Conservation (phyloP, 2,329 filamentous ascomycete species). For the Botrytis paeoniae region DNA sequence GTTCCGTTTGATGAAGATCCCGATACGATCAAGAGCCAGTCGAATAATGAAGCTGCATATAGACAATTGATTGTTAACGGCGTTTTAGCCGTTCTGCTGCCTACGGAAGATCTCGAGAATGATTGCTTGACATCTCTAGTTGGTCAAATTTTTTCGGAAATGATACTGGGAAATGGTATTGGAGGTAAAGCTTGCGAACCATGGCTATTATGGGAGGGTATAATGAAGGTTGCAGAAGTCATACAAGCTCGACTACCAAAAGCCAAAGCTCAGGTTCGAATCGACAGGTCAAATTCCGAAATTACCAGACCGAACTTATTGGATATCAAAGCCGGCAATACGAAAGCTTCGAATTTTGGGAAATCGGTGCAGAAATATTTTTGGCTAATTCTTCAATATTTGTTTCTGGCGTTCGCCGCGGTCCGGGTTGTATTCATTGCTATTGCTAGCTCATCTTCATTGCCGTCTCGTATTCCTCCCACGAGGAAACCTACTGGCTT, state of each 20-base stretch:
- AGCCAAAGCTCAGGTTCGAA: constrained; percentile 34
- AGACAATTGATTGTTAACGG: constrained; percentile 84
- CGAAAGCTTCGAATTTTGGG: constrained; percentile 26
- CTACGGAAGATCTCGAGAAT: constrained; percentile 90
- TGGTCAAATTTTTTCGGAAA: constrained; percentile 82
- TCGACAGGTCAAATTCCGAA: constrained; percentile 37
- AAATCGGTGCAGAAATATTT: constrained; percentile 40
- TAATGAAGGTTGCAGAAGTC: constrained; percentile 65
- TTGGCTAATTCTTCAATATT: constrained; percentile 52
- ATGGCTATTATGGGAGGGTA: constrained; percentile 82
- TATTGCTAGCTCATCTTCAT: constrained; percentile 64
- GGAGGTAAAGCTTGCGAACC: constrained; percentile 79
- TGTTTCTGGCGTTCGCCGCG: constrained; percentile 51
- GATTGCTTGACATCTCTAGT: constrained; percentile 79
- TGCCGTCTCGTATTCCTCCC: constrained; percentile 53
- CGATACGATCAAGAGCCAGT: constrained; percentile 57
- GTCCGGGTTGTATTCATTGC: constrained; percentile 64
- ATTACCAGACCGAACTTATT: constrained; percentile 24
- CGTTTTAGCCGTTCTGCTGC: constrained; percentile 77
- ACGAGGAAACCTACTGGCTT: constrained; percentile 29
- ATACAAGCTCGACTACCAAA: constrained; percentile 40
- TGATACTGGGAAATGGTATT: constrained; percentile 80
- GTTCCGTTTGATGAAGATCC: constrained; percentile 55
- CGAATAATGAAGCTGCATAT: constrained; percentile 76
- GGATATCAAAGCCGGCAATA: constrained; percentile 23